Evolutionary conservation across 208 protist species (phyloP).

Genomic region (Leptomonas pyrrhocoris): DNA sequence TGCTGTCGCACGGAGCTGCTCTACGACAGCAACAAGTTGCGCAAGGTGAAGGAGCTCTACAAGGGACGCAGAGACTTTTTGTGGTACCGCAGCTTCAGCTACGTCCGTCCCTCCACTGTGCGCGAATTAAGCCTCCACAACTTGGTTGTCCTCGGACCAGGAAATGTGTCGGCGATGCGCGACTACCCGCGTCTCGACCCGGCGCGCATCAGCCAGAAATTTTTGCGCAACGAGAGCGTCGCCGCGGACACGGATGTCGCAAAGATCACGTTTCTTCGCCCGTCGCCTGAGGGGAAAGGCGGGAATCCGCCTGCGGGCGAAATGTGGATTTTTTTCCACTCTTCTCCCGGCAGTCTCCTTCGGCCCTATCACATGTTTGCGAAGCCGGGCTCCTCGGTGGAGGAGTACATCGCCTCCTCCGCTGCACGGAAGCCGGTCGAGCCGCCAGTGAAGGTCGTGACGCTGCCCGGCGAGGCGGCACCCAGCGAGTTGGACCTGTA

Average conservation of each 20-base stretch:
- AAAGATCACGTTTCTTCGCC: slow-evolving; percentile 74
- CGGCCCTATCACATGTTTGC: slow-evolving; percentile 84
- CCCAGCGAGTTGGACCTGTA: slow-evolving; percentile 81
- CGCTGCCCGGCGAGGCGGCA: slow-evolving; percentile 62
- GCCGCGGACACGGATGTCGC: slow-evolving; percentile 64
- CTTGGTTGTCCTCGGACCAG: slow-evolving; percentile 31
- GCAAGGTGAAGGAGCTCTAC: slow-evolving; percentile 90
- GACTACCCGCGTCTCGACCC: slow-evolving; percentile 74
- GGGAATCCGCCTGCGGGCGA: slow-evolving; percentile 41
- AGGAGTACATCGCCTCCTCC: slow-evolving; percentile 76
- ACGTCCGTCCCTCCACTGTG: slow-evolving; percentile 43
- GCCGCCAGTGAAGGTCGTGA: slow-evolving; percentile 57
- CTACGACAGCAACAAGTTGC: slow-evolving; percentile 54
- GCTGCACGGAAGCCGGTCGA: slow-evolving; percentile 36
- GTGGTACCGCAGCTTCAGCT: slow-evolving; percentile 82
- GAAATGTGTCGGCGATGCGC: slow-evolving; percentile 30
- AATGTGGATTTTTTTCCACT: slow-evolving; percentile 91
- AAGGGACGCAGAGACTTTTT: slow-evolving; percentile 72
- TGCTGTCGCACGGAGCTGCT: slow-evolving; percentile 79
- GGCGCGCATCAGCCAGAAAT: slow-evolving; percentile 87
- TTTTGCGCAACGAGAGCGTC: slow-evolving; percentile 51
- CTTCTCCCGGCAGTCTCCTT: slow-evolving; percentile 70
- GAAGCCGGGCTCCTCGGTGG: slow-evolving; percentile 68
- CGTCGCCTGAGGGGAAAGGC: slow-evolving; percentile 23
- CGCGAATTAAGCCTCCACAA: slow-evolving; percentile 42